Evolutionary conservation across 768 basidiomycete genomes (phyloP).

Genomic region (Kwoniella sp.): DNA sequence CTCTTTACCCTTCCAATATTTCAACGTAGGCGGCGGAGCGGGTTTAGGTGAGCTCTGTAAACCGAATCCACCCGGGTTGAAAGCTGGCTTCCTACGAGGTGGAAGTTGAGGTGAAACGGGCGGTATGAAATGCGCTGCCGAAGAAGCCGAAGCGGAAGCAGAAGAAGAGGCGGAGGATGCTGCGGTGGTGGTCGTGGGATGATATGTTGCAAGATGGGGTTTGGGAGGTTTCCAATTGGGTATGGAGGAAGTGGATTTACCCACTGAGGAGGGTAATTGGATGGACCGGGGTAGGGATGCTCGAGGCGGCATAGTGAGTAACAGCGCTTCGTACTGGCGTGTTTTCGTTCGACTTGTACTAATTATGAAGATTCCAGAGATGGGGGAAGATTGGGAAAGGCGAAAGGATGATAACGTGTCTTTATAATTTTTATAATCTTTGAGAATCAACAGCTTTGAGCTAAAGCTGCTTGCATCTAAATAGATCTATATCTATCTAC

Average conservation of each 20-base stretch:
- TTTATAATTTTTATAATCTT: neutral
- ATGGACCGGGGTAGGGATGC: constrained; percentile 22
- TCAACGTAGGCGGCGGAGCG: constrained; percentile 7
- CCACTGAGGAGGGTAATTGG: constrained; percentile 13
- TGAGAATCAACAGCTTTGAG: too few relatives aligned
- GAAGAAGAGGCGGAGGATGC: constrained; percentile 12
- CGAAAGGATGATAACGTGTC: too few relatives aligned
- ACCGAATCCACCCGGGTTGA: constrained; percentile 43
- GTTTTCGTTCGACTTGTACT: too few relatives aligned
- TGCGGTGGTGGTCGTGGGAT: constrained; percentile 6
- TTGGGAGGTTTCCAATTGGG: constrained; percentile 28
- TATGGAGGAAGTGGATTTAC: constrained; percentile 2
- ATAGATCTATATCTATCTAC: too few relatives aligned
- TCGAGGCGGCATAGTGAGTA: constrained; percentile 21
- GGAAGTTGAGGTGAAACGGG: constrained; percentile 39
- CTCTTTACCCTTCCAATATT: constrained; percentile 23
- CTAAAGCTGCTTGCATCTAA: too few relatives aligned
- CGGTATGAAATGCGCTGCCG: constrained; percentile 15
- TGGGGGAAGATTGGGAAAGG: too few relatives aligned
- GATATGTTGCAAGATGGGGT: constrained; percentile 29
- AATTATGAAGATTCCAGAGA: too few relatives aligned
- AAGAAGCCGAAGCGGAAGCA: neutral
- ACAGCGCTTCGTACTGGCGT: too few relatives aligned
- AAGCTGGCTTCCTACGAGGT: constrained; percentile 35
- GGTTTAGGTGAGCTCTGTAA: constrained; percentile 18